Conservation (phyloP, 768 basidiomycete genomes). For the Candolleomyces eurysporus region DNA sequence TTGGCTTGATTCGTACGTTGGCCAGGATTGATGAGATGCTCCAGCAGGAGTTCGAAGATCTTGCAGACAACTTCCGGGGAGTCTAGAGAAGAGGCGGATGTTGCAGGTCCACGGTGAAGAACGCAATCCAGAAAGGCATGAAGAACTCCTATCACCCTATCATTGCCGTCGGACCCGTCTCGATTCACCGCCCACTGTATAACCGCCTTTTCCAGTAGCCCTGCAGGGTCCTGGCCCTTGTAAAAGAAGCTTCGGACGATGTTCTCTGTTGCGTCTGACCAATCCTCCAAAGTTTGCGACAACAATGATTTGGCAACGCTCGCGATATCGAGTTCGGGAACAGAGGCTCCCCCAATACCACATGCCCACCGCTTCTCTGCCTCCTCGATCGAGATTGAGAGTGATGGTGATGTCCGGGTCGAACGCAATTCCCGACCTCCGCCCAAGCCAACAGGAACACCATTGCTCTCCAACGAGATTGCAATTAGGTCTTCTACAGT, state of each 20-base stretch:
- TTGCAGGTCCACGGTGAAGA: neutral
- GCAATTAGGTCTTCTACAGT: slow-evolving; percentile 36
- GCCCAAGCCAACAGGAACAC: neutral
- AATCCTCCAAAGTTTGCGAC: neutral
- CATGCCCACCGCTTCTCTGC: too few relatives aligned
- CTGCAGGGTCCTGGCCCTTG: neutral
- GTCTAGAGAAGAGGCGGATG: neutral
- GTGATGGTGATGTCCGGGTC: too few relatives aligned
- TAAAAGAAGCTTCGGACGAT: neutral
- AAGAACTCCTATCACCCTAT: neutral
- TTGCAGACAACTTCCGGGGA: neutral
- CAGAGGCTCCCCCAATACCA: too few relatives aligned
- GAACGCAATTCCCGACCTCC: neutral
- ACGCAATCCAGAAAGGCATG: neutral
- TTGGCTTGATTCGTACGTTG: neutral
- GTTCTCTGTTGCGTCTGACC: neutral
- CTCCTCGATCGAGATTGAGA: too few relatives aligned
- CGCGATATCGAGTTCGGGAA: neutral
- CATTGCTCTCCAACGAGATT: slow-evolving; percentile 15
- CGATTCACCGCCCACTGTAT: neutral
- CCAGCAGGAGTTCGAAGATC: neutral
- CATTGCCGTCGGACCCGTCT: neutral
- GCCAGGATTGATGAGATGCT: neutral
- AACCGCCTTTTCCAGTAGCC: neutral
- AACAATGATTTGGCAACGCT: neutral